Percentiles rank a stretch among this genome's conserved stretches.
Conservation (phyloP, 371 early-diverging fungal species). For the Circinella umbellata region DNA sequence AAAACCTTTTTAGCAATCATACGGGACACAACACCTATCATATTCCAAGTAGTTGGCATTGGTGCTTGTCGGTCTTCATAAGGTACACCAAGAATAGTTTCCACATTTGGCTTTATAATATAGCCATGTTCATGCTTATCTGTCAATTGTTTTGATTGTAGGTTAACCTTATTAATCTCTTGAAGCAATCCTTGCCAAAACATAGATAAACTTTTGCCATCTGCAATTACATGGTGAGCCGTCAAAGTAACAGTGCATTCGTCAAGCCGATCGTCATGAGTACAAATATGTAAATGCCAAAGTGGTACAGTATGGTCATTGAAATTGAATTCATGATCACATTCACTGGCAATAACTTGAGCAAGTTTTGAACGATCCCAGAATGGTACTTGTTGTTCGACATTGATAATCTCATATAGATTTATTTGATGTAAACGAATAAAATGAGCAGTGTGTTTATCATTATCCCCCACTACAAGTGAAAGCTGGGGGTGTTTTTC, state of each 20-base stretch:
- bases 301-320: slow-evolving; percentile 26
- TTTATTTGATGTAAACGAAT: slow-evolving; percentile 26
- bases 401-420: slow-evolving; percentile 19
- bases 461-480: slow-evolving; percentile 22
- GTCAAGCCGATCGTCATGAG: slow-evolving; percentile 13
- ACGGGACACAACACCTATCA: background rate
- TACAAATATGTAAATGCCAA: slow-evolving; percentile 35
- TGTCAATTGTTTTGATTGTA: background rate
- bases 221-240: slow-evolving; percentile 36
- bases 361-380: slow-evolving; percentile 15
- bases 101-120: background rate
- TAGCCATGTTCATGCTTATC: background rate
- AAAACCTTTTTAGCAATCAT: background rate
- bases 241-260: slow-evolving; percentile 23
- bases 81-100: background rate
- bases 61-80: background rate
- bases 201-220: slow-evolving; percentile 38
- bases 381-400: slow-evolving; percentile 13
- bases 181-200: slow-evolving; percentile 36
- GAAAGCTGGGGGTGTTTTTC: slow-evolving; percentile 31
- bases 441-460: slow-evolving; percentile 29
- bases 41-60: background rate
- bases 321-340: slow-evolving; percentile 31
- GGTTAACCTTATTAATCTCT: background rate
- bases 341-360: slow-evolving; percentile 19